A percentile compares a stretch with the other conserved stretches of the same genome.
Evolutionary conservation across 352 stramenopile genomes (phyloP).

Genomic region (Pythium rhizo-oryzae): DNA sequence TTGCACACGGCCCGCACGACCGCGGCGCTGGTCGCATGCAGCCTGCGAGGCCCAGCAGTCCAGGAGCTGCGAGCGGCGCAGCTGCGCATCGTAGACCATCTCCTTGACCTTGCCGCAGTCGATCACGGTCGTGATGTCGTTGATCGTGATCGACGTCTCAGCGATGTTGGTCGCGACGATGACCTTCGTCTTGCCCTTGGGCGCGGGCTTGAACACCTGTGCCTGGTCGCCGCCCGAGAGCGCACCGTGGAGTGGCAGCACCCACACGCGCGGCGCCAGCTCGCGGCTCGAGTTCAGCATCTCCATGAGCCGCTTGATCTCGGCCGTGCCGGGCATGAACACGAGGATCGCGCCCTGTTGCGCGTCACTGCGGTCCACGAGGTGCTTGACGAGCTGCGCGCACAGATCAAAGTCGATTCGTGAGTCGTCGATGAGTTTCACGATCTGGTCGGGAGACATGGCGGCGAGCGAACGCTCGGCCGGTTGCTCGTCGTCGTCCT

Average conservation of each 20-base stretch:
- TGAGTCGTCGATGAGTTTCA: conserved; percentile 87
- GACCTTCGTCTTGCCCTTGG: conserved; percentile 78
- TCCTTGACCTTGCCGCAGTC: conserved; percentile 89
- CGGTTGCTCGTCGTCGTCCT: conserved; percentile 32
- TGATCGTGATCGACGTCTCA: conserved; percentile 90
- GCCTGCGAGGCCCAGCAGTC: conserved; percentile 84
- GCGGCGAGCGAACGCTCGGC: conserved; percentile 31
- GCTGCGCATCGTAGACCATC: conserved; percentile 84
- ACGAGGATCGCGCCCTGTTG: conserved; percentile 71
- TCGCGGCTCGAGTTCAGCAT: conserved; percentile 49
- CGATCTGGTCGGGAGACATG: conserved; percentile 49
- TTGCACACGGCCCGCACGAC: conserved; percentile 80
- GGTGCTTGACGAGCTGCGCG: conserved; percentile 79
- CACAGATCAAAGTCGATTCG: conserved; percentile 95
- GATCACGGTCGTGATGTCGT: conserved; percentile 87
- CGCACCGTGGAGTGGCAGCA: conserved; percentile 74
- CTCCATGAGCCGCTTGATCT: conserved; percentile 84
- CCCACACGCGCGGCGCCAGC: conserved; percentile 49
- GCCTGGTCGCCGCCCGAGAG: conserved; percentile 74
- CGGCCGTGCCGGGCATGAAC: conserved; percentile 78
- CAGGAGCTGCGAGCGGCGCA: conserved; percentile 73
- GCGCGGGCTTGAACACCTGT: conserved; percentile 69
- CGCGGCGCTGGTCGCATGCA: conserved; percentile 82
- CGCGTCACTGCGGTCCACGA: conserved; percentile 43
- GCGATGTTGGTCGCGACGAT: conserved; percentile 90